phyloP scores from a whole-genome alignment of 176 grass and related monocot species.

The Paspalum vaginatum region DNA sequence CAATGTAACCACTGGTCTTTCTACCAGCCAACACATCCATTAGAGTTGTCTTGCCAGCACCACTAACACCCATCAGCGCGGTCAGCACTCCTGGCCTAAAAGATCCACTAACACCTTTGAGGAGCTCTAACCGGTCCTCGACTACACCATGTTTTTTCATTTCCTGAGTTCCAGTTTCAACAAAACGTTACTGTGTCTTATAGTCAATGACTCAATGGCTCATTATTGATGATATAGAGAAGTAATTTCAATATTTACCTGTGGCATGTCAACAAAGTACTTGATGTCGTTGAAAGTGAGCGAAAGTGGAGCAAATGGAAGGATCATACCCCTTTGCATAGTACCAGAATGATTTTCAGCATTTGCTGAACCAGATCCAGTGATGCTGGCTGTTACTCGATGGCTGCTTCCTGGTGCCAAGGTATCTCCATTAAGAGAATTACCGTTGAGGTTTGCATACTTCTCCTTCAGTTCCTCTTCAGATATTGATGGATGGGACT shows the following conservation, averaged over 20 bases:
- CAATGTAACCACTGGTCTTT: constrained; percentile 92
- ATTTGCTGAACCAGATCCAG: constrained; percentile 16
- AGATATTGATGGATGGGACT: constrained; percentile 66
- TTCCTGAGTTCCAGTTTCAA: constrained; percentile 53
- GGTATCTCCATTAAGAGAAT: constrained; percentile 39
- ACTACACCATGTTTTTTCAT: constrained; percentile 78
- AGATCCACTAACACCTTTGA: constrained; percentile 85
- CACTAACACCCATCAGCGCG: constrained; percentile 95
- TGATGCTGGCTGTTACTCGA: constrained; percentile 8
- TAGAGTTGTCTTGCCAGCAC: constrained; percentile 92
- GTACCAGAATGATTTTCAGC: constrained; percentile 29
- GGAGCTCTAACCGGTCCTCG: constrained; percentile 73
- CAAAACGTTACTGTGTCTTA: neutral
- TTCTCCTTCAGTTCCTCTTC: constrained; percentile 83
- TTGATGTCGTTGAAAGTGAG: constrained; percentile 73
- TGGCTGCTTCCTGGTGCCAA: constrained; percentile 45
- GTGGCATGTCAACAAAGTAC: constrained; percentile 97
- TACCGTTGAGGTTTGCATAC: constrained; percentile 63
- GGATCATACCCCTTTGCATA: constrained; percentile 77
- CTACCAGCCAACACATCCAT: constrained; percentile 99
- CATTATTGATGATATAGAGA: neutral
- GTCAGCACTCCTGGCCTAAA: constrained; percentile 94
- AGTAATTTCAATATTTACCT: constrained; percentile 51
- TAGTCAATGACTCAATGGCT: neutral
- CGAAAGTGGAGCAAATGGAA: constrained; percentile 83